Evolutionary conservation across 2,329 filamentous ascomycete species (phyloP).

Genomic region (Trichoderma simmonsii): DNA sequence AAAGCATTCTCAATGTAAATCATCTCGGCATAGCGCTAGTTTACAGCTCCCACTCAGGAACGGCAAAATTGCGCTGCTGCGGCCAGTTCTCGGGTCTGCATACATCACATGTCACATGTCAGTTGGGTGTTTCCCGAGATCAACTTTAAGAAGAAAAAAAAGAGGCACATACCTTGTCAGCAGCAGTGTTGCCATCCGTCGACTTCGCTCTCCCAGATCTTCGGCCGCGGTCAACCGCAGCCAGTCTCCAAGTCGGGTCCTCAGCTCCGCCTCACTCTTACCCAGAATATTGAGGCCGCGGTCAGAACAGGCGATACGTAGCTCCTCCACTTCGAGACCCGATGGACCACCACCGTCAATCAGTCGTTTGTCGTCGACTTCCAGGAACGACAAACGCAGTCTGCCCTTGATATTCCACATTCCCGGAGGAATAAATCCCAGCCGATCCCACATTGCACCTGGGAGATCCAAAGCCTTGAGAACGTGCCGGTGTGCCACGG

Average conservation of each 20-base stretch:
- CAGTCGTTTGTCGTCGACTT: conserved; percentile 69
- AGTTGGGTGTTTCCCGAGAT: not conserved
- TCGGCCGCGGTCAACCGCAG: conserved; percentile 42
- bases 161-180: conserved; percentile 38
- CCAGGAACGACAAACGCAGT: conserved; percentile 60
- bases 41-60: conserved; percentile 42
- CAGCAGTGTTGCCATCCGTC: conserved; percentile 39
- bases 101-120: conserved; percentile 3
- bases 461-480: conserved; percentile 45
- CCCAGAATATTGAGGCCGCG: conserved; percentile 59
- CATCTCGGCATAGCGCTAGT: not conserved
- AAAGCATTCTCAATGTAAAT: not conserved
- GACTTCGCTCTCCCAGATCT: conserved; percentile 36
- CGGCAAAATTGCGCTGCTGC: conserved; percentile 38
- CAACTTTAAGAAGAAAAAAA: not conserved
- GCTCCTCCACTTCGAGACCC: conserved; percentile 60
- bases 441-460: conserved; percentile 48
- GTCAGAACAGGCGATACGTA: conserved; percentile 67
- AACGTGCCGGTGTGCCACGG: conserved; percentile 37
- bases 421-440: conserved; percentile 45
- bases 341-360: conserved; percentile 55
- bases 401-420: conserved; percentile 54
- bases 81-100: conserved; percentile 41
- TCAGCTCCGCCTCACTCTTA: conserved; percentile 56
- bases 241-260: conserved; percentile 46